Percentiles rank a stretch among this genome's conserved stretches.
Evolutionary conservation across 306 rosid genomes (phyloP).

Genomic region (Prunus davidiana): DNA sequence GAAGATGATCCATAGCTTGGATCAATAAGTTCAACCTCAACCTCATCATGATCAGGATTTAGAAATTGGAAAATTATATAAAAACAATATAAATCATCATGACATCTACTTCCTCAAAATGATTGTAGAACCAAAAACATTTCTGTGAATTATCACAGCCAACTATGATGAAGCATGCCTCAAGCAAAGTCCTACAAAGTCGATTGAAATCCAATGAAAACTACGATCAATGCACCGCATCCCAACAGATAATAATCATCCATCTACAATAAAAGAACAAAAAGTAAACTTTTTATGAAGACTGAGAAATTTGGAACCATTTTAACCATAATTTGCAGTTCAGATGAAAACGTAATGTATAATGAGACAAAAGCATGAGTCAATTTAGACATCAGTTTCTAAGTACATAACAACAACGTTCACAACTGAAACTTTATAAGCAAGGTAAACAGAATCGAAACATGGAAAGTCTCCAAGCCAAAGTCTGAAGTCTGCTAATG

Average conservation of each 20-base stretch:
- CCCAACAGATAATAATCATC: slow-evolving; percentile 72
- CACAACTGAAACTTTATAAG: slow-evolving; percentile 22
- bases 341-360: neutral
- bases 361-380: neutral
- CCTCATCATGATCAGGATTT: neutral
- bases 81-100: neutral
- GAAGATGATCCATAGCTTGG: neutral
- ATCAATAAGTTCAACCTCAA: neutral
- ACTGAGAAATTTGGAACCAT: neutral
- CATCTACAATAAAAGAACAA: slow-evolving; percentile 72
- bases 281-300: slow-evolving; percentile 20
- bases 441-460: slow-evolving; percentile 30
- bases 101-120: neutral
- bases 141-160: slow-evolving; percentile 7
- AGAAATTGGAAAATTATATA: neutral
- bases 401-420: neutral
- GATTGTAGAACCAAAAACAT: neutral
- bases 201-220: slow-evolving; percentile 49
- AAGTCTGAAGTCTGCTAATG: slow-evolving; percentile 37
- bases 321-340: slow-evolving; percentile 10
- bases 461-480: slow-evolving; percentile 56
- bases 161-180: slow-evolving; percentile 10
- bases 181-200: slow-evolving; percentile 46
- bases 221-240: slow-evolving; percentile 52
- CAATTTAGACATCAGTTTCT: neutral